Conservation (phyloP, 2,329 filamentous ascomycete species). For the Penicillium olsonii region DNA sequence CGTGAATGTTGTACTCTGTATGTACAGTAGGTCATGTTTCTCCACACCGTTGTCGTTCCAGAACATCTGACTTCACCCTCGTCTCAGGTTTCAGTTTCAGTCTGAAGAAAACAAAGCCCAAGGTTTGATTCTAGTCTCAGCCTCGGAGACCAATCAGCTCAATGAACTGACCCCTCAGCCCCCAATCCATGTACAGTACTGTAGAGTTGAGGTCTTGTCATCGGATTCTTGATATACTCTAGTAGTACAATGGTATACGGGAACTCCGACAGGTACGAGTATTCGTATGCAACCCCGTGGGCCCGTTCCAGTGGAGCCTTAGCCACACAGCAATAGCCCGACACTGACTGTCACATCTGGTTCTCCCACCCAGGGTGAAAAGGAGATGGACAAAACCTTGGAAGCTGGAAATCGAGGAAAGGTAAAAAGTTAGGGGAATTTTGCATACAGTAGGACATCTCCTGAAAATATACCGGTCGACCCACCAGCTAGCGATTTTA, state of each 20-base stretch:
- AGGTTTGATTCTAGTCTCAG: neutral
- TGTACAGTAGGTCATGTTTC: neutral
- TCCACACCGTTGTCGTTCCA: neutral
- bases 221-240: neutral
- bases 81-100: neutral
- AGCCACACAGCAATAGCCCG: neutral
- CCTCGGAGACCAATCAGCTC: neutral
- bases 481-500: constrained; percentile 34
- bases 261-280: neutral
- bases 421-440: neutral
- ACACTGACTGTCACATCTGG: constrained; percentile 4
- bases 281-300: neutral
- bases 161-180: neutral
- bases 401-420: neutral
- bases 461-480: constrained; percentile 18
- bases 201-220: neutral
- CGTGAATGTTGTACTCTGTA: neutral
- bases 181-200: neutral
- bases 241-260: neutral
- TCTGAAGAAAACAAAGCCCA: constrained; percentile 1
- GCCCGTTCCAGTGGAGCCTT: constrained; percentile 2
- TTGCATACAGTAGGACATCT: constrained; percentile 14
- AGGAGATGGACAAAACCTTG: neutral
- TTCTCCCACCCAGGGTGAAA: neutral
- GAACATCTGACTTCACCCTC: constrained; percentile 1